Percentiles rank a stretch among this genome's conserved stretches.
Conservation (phyloP, 441 rosid species). For the Adansonia madagascariensis region DNA sequence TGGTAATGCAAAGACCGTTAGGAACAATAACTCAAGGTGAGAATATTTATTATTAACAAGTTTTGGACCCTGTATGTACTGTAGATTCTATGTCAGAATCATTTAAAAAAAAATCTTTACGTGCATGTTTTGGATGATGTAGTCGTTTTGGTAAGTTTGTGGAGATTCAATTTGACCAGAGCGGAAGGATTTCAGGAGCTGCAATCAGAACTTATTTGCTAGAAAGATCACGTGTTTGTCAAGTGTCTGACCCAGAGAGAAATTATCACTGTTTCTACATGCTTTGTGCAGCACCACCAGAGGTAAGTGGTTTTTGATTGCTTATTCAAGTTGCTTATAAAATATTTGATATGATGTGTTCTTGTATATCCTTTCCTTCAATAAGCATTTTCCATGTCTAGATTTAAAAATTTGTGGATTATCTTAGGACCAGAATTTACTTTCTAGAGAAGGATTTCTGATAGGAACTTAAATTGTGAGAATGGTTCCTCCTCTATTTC, state of each 20-base stretch:
- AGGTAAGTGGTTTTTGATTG: constrained; percentile 55
- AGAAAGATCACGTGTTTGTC: constrained; percentile 98
- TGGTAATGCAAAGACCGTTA: constrained; percentile 98
- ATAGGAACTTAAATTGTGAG: constrained; percentile 6
- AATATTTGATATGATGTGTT: constrained; percentile 18
- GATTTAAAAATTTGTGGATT: constrained; percentile 8
- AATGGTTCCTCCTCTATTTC: background rate
- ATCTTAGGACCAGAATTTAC: background rate
- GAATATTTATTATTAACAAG: constrained; percentile 26
- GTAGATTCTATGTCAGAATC: constrained; percentile 24
- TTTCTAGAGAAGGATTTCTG: background rate
- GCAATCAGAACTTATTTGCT: constrained; percentile 95
- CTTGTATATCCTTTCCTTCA: background rate
- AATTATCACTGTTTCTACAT: constrained; percentile 98
- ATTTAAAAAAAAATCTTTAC: constrained; percentile 24
- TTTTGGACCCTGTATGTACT: background rate
- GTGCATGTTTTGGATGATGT: constrained; percentile 33
- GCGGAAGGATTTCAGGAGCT: constrained; percentile 95
- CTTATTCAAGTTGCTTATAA: background rate
- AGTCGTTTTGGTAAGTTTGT: constrained; percentile 99
- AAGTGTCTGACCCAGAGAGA: constrained; percentile 97
- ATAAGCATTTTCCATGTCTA: constrained; percentile 8
- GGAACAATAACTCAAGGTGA: constrained; percentile 99
- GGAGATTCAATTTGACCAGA: constrained; percentile 93
- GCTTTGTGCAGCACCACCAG: constrained; percentile 95